A percentile compares a stretch with the other conserved stretches of the same genome.
phyloP scores from a whole-genome alignment of 2,329 filamentous ascomycete genomes.

The Xylariaceae sp. region DNA sequence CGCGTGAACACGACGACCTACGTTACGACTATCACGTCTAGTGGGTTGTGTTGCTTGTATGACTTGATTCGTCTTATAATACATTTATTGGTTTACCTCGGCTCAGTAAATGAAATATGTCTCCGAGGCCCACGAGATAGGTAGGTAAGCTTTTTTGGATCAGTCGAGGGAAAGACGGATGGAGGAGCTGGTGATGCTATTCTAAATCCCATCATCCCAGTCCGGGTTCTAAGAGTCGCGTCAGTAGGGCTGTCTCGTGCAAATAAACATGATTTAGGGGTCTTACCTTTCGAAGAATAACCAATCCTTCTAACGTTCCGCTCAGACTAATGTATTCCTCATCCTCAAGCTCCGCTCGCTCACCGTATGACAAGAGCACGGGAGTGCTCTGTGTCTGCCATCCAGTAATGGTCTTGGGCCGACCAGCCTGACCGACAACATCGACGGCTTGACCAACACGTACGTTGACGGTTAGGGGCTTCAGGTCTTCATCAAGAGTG shows the following conservation, averaged over 20 bases:
- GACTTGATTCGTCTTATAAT: conserved; percentile 23
- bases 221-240: conserved; percentile 44
- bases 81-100: conserved; percentile 16
- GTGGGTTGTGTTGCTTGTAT: neutral
- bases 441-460: conserved; percentile 97
- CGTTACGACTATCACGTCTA: conserved; percentile 5
- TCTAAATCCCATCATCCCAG: conserved; percentile 47
- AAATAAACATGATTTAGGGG: neutral
- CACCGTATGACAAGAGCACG: conserved; percentile 87
- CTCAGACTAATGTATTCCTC: conserved; percentile 93
- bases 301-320: conserved; percentile 86
- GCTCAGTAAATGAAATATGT: neutral
- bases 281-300: conserved; percentile 92
- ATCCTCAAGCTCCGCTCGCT: conserved; percentile 93
- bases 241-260: conserved; percentile 7
- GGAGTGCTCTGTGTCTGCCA: conserved; percentile 99
- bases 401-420: conserved; percentile 97
- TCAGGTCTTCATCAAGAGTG: conserved; percentile 88
- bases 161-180: neutral
- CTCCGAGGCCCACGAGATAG: neutral
- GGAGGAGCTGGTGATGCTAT: no score
- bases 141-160: neutral
- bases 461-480: conserved; percentile 92
- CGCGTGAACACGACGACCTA: conserved; percentile 1
- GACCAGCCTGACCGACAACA: conserved; percentile 92